Conservation (phyloP, 2,329 filamentous ascomycete genomes). For the Pseudopithomyces maydicus region DNA sequence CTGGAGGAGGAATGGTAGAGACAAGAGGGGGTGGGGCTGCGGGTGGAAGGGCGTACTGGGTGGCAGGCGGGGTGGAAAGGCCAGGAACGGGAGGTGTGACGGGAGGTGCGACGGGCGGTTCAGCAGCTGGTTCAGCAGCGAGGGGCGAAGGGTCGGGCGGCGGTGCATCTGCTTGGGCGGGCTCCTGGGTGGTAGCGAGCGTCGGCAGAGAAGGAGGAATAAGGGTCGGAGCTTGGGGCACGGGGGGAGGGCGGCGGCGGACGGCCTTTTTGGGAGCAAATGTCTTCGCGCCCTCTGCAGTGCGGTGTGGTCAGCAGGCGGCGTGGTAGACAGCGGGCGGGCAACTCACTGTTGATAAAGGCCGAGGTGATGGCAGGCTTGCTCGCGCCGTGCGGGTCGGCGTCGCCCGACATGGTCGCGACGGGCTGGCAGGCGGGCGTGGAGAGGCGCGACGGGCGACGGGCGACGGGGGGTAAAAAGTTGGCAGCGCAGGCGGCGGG, state of each 20-base stretch:
- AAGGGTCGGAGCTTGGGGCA: slow-evolving; percentile 22
- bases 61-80: background rate
- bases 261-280: slow-evolving; percentile 53
- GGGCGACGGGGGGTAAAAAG: background rate
- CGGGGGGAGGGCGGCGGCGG: slow-evolving; percentile 48
- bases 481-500: background rate
- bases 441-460: background rate
- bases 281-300: slow-evolving; percentile 50
- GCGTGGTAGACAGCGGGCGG: background rate
- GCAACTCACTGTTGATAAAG: slow-evolving; percentile 38
- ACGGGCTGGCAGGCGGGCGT: background rate
- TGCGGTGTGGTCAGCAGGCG: background rate
- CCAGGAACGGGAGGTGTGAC: background rate
- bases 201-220: slow-evolving; percentile 17
- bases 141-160: background rate
- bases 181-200: slow-evolving; percentile 30
- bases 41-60: background rate
- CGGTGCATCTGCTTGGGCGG: slow-evolving; percentile 8
- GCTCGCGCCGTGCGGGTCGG: slow-evolving; percentile 24
- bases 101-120: background rate
- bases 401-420: slow-evolving; percentile 35
- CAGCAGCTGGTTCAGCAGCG: background rate
- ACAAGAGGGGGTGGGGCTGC: background rate
- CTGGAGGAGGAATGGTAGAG: background rate
- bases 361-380: slow-evolving; percentile 28